Percentiles rank a stretch among this genome's conserved stretches.
Conservation (phyloP, 106 monocot genomes). For the Apostasia shenzhenica region DNA sequence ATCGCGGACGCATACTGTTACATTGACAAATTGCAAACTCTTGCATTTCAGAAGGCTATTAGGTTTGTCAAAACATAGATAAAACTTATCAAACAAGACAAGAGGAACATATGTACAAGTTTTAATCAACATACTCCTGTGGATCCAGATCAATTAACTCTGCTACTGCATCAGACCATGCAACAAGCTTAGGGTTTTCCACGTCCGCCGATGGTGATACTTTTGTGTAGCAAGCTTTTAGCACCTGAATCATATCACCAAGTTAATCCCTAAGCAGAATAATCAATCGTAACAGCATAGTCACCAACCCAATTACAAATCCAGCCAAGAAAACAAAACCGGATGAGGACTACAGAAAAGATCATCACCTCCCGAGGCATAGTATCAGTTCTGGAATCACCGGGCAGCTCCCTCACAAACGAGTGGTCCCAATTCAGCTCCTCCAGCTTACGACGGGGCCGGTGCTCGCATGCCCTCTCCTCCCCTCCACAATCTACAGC, state of each 20-base stretch:
- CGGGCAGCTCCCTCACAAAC: slow-evolving; percentile 82
- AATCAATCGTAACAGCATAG: no score
- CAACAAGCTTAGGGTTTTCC: slow-evolving; percentile 83
- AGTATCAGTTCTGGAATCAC: slow-evolving; percentile 71
- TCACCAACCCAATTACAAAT: neutral
- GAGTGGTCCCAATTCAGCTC: slow-evolving; percentile 96
- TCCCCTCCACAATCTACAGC: neutral
- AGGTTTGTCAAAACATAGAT: no score
- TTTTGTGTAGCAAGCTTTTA: slow-evolving; percentile 83
- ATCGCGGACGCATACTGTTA: no score
- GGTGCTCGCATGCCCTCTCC: neutral
- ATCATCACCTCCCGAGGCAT: slow-evolving; percentile 64
- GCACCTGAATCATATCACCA: slow-evolving; percentile 44
- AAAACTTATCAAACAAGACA: no score
- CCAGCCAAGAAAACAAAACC: neutral
- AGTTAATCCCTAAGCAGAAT: neutral
- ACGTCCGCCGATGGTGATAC: slow-evolving; percentile 85
- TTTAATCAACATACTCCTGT: slow-evolving; percentile 52
- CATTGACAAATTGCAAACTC: no score
- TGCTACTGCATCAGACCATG: slow-evolving; percentile 84
- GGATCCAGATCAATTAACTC: slow-evolving; percentile 81
- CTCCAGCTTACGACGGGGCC: slow-evolving; percentile 35
- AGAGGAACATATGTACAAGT: neutral
- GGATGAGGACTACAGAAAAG: no score
- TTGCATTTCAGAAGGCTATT: no score